A percentile compares a stretch with the other conserved stretches of the same genome.
Evolutionary conservation across 2,329 filamentous ascomycete species (phyloP).

Genomic region (Sporothrix inflata): DNA sequence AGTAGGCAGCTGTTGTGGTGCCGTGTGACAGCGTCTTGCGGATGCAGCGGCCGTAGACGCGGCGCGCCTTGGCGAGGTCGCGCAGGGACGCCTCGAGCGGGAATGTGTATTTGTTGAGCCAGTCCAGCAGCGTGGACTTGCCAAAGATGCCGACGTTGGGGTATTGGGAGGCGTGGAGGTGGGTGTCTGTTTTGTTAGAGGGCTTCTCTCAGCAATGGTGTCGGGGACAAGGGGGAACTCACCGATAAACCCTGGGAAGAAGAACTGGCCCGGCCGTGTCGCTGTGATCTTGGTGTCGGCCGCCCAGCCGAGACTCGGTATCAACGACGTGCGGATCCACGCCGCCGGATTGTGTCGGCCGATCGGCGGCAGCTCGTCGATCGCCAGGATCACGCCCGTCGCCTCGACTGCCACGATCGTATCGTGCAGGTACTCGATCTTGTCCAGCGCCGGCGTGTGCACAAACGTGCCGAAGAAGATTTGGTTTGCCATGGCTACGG

Average conservation of each 20-base stretch:
- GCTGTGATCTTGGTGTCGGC: conserved; percentile 38
- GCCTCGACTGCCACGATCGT: conserved; percentile 56
- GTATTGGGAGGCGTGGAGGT: conserved; percentile 94
- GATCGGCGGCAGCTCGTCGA: conserved; percentile 41
- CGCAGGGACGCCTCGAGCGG: conserved; percentile 81
- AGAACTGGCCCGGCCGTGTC: conserved; percentile 63
- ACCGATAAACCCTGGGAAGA: conserved; percentile 84
- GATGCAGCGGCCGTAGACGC: conserved; percentile 78
- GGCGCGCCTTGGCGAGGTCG: conserved; percentile 63
- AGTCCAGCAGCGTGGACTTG: conserved; percentile 87
- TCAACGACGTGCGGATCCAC: conserved; percentile 39
- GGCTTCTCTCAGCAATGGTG: background rate
- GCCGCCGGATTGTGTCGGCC: conserved; percentile 29
- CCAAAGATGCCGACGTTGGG: conserved; percentile 94
- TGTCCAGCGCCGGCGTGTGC: conserved; percentile 52
- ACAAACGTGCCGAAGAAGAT: conserved; percentile 61
- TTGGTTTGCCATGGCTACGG: conserved; percentile 42
- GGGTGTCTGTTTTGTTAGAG: conserved; percentile 67
- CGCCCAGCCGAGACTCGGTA: conserved; percentile 52
- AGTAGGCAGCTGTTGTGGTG: conserved; percentile 94
- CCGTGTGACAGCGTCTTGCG: conserved; percentile 82
- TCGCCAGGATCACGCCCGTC: conserved; percentile 54
- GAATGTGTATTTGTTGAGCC: conserved; percentile 94
- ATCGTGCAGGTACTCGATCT: conserved; percentile 57
- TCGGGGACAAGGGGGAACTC: conserved; percentile 36